These are phyloP conservation scores for Beta macrorhiza DNA, from an alignment of 179 eudicot species.

Conservation along the genomic window DNA sequence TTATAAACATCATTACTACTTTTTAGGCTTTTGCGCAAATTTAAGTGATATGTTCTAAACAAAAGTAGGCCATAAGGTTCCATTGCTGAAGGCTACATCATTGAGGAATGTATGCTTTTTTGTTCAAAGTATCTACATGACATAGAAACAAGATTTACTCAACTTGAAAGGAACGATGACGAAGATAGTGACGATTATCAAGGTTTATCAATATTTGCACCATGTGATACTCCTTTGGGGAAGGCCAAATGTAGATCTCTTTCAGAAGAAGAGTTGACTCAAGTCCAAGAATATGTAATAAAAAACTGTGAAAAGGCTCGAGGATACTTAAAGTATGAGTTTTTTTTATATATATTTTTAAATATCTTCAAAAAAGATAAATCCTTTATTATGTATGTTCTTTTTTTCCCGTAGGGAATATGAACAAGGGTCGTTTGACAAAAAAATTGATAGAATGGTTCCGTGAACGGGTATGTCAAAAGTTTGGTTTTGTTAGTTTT, in stretches of 20 bases:
- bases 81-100: conserved; percentile 24
- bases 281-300: neutral
- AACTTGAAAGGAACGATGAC: conserved; percentile 2
- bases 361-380: too few relatives aligned
- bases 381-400: too few relatives aligned
- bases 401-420: neutral
- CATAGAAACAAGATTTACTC: conserved; percentile 3
- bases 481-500: neutral
- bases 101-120: conserved; percentile 21
- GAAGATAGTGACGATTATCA: neutral
- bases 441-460: conserved; percentile 3
- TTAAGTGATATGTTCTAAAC: conserved; percentile 23
- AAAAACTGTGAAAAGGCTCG: conserved; percentile 1
- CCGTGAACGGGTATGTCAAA: neutral
- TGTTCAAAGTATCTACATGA: conserved; percentile 22
- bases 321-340: neutral
- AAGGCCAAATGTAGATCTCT: neutral
- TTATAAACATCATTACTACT: neutral
- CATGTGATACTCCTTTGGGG: neutral
- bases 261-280: neutral
- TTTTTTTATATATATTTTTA: too few relatives aligned
- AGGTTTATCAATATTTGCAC: conserved; percentile 5
- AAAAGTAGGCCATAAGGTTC: conserved; percentile 27
- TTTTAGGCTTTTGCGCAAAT: conserved; percentile 1
- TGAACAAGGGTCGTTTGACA: neutral